Conservation (phyloP, 2,329 filamentous ascomycete genomes). For the Xylaria sp. region DNA sequence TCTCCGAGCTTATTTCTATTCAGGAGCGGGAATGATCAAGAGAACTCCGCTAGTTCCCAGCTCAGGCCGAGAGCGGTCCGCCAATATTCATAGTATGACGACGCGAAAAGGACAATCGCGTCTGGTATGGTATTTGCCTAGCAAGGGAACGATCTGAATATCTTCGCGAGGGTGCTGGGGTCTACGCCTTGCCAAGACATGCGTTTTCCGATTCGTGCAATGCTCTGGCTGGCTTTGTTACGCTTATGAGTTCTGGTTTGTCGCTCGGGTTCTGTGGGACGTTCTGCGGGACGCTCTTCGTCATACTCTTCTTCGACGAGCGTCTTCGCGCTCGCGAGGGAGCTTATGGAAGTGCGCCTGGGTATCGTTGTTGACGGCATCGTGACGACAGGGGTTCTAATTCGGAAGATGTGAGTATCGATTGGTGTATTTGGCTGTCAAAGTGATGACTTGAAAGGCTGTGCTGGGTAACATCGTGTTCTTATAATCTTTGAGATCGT, state of each 20-base stretch:
- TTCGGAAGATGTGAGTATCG: background rate
- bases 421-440: background rate
- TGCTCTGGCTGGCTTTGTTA: constrained; percentile 25
- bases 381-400: background rate
- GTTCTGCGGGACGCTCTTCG: constrained; percentile 5
- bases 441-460: background rate
- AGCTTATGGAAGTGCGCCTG: constrained; percentile 27
- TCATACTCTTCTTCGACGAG: constrained; percentile 25
- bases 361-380: constrained; percentile 17
- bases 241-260: constrained; percentile 24
- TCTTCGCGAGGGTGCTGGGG: constrained; percentile 12
- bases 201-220: constrained; percentile 31
- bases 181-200: constrained; percentile 30
- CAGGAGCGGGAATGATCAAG: background rate
- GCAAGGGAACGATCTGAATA: constrained; percentile 28
- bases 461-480: constrained; percentile 9
- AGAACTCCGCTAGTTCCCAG: background rate
- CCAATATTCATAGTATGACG: background rate
- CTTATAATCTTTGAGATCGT: constrained; percentile 11
- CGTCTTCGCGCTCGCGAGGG: constrained; percentile 26
- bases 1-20: background rate
- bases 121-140: constrained; percentile 7
- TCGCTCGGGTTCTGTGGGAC: constrained; percentile 1
- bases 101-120: background rate
- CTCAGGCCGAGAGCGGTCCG: background rate